Evolutionary conservation across 495 filamentous ascomycete genomes (phyloP), one percentile per base, ranked within the genome.

Genomic region (Lasiosphaeria hispida): DNA sequence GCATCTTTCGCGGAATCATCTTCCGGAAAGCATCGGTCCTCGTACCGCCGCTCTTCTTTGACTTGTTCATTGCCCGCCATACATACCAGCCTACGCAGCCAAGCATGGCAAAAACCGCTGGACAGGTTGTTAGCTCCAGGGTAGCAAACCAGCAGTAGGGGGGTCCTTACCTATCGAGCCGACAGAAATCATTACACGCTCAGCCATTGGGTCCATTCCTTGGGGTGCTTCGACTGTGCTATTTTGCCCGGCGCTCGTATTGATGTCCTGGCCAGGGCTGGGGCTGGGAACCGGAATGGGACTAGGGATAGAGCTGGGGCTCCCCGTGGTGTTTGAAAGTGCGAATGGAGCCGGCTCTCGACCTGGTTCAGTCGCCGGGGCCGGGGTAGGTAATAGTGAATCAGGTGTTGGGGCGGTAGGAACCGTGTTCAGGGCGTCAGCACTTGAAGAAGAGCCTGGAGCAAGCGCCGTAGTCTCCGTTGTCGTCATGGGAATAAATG

Each of bases 111-210:
- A 78, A 79, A 6, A 63, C 67, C 19, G 73, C 76, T 77, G 18
- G 0, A 2, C 2, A n/a, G 30, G 15, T 43, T 60, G 38, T 57
- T 41, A 64, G 48, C 33, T 10, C 15, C 18, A 11, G 5, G 23
- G 5, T 3, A 41, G 10, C 7, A 1, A 7, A 18, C n/a, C 11
- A 14, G 13, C 3, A 33, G 11, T 2, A 33, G 5, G 23, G 23
- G 39, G 15, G 23, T 14, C 62, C 71, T 62, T 67, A 82, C 79
- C 77, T 57, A 82, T 80, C 14, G 78, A 68, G 14, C 78, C 78
- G 10, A 71, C 72, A 33, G 77, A 77, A 55, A 82, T 72, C 53
- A 81, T 56, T 13, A 75, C 59, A 34, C 72, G 71, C 58, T 82
- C 74, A 7, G 70, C 68, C 47, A 67, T 71, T 10, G 65, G 62